Percentiles rank a stretch among this genome's conserved stretches.
Evolutionary conservation across 2,329 filamentous ascomycete genomes (phyloP).

Genomic region (Phialemoniopsis sp.): DNA sequence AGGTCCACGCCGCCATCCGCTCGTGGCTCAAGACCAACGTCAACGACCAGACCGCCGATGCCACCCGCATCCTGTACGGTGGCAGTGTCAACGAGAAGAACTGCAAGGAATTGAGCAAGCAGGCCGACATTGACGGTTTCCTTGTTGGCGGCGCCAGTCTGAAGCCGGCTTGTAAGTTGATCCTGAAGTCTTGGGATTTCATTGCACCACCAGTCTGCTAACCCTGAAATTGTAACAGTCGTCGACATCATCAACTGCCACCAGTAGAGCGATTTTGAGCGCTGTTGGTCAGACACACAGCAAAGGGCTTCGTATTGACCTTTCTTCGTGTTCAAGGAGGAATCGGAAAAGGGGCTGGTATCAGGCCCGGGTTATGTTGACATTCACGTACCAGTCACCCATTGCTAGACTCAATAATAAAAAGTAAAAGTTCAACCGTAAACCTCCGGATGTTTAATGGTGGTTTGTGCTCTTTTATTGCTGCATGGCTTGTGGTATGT

Average conservation of each 20-base stretch:
- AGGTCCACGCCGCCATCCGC: slow-evolving; percentile 89
- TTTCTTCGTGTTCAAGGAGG: no score
- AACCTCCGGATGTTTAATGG: no score
- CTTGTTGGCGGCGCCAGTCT: slow-evolving; percentile 92
- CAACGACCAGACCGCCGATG: slow-evolving; percentile 69
- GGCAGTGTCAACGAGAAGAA: slow-evolving; percentile 98
- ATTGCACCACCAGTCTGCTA: neutral
- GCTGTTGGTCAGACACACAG: no score
- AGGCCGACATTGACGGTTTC: slow-evolving; percentile 97
- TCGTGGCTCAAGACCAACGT: slow-evolving; percentile 81
- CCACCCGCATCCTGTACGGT: slow-evolving; percentile 93
- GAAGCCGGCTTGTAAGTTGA: slow-evolving; percentile 83
- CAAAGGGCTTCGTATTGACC: no score
- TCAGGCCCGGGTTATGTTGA: slow-evolving; percentile 1
- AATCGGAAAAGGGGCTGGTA: slow-evolving; percentile 14
- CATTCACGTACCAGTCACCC: no score
- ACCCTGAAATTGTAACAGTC: slow-evolving; percentile 27
- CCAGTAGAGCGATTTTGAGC: no score
- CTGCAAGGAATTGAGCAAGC: slow-evolving; percentile 85
- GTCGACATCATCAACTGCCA: slow-evolving; percentile 56
- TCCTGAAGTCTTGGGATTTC: neutral
- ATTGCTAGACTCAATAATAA: no score
- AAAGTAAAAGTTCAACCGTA: no score
- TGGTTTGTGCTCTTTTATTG: no score
- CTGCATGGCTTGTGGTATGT: no score